These are phyloP conservation scores for Fusarium metavorans DNA, from an alignment of 2,329 filamentous ascomycete genomes.

Conservation along the genomic window DNA sequence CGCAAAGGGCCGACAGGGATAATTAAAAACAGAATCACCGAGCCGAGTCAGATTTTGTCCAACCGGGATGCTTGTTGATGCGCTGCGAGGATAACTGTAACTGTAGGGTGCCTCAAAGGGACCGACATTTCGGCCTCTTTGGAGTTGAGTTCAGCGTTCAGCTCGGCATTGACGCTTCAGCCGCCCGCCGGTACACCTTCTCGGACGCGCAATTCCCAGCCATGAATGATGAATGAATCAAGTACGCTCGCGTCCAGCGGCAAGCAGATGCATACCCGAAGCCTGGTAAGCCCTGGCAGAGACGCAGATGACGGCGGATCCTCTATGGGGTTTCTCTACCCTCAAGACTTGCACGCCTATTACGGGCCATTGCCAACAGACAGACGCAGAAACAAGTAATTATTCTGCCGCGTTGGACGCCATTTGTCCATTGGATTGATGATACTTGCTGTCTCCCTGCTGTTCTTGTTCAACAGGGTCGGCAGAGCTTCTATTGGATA, in stretches of 20 bases:
- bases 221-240: neutral
- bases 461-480: neutral
- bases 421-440: neutral
- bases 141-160: neutral
- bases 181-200: neutral
- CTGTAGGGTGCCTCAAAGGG: neutral
- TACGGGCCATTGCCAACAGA: neutral
- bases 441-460: neutral
- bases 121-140: constrained; percentile 21
- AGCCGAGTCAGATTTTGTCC: constrained; percentile 14
- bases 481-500: constrained; percentile 16
- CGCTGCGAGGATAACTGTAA: neutral
- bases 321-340: constrained; percentile 10
- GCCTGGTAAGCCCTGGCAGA: neutral
- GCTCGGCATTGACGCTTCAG: constrained; percentile 11
- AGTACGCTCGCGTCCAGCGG: constrained; percentile 24
- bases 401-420: constrained; percentile 3
- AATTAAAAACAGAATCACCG: constrained; percentile 5
- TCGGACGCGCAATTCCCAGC: constrained; percentile 8
- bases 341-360: constrained; percentile 21
- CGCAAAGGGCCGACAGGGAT: constrained; percentile 14
- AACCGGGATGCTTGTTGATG: constrained; percentile 23
- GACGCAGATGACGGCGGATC: constrained; percentile 18
- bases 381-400: neutral
- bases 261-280: neutral